Evolutionary conservation across 495 filamentous ascomycete species (phyloP).

Genomic region (Daldinia loculata): DNA sequence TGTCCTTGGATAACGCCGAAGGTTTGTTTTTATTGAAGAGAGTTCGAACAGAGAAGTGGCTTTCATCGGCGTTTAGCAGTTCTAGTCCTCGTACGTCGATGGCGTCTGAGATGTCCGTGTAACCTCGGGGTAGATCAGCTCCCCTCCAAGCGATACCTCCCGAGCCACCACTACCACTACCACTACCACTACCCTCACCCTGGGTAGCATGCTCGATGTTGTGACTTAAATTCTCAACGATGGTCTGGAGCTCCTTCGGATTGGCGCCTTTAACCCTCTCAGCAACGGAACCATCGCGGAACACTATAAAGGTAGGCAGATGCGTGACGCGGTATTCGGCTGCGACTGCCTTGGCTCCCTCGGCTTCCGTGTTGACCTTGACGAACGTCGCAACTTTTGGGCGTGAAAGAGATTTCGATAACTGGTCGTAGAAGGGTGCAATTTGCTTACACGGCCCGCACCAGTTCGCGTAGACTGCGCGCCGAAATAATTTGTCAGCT

Average conservation of each 20-base stretch:
- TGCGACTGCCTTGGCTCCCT: conserved; percentile 70
- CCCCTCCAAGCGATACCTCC: conserved; percentile 71
- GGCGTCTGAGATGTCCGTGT: conserved; percentile 82
- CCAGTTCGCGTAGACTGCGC: conserved; percentile 85
- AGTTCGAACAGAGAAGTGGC: conserved; percentile 71
- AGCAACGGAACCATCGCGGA: conserved; percentile 72
- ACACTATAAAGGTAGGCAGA: conserved; percentile 90
- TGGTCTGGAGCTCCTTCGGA: conserved; percentile 68
- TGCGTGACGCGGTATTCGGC: conserved; percentile 74
- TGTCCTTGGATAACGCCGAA: conserved; percentile 67
- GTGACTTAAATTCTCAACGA: conserved; percentile 74
- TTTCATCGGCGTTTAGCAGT: conserved; percentile 82
- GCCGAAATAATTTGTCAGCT: conserved; percentile 40
- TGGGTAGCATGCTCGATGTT: conserved; percentile 68
- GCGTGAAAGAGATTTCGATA: conserved; percentile 74
- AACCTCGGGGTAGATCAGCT: conserved; percentile 77
- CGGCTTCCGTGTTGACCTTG: conserved; percentile 84
- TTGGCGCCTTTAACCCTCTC: conserved; percentile 80
- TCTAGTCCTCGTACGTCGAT: conserved; percentile 83
- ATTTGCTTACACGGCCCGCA: conserved; percentile 86
- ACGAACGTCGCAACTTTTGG: conserved; percentile 80
- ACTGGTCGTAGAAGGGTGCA: conserved; percentile 82
- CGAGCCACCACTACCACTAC: conserved; percentile 53
- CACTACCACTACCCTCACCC: conserved; percentile 55
- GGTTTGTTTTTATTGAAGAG: conserved; percentile 78